Percentiles rank a stretch among this genome's conserved stretches.
Evolutionary conservation across 495 filamentous ascomycete species (phyloP).

Genomic region (Penicillium angulare): DNA sequence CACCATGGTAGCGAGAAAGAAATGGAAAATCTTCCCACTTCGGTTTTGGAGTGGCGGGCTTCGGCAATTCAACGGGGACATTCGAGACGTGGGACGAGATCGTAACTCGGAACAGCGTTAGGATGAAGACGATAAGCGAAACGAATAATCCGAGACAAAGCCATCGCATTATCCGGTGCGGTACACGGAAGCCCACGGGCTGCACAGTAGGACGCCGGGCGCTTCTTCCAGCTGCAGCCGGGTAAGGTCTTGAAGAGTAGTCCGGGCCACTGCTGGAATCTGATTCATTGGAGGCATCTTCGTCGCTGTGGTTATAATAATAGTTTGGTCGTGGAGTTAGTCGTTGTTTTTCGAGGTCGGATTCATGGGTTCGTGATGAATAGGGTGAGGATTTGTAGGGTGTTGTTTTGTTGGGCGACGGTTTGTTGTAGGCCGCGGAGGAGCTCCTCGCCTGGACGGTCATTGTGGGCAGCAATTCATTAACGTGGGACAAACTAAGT

Average conservation of each 20-base stretch:
- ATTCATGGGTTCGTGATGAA: slow-evolving; percentile 15
- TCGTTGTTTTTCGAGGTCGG: slow-evolving; percentile 40
- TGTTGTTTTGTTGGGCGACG: too few species aligned
- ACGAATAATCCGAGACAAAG: slow-evolving; percentile 68
- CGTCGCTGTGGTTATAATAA: slow-evolving; percentile 26
- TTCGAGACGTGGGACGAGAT: slow-evolving; percentile 57
- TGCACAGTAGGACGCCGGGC: slow-evolving; percentile 37
- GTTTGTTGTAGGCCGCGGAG: slow-evolving; percentile 31
- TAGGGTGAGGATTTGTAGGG: slow-evolving; percentile 27
- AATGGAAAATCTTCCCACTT: slow-evolving; percentile 82
- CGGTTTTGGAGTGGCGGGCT: slow-evolving; percentile 55
- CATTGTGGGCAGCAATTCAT: slow-evolving; percentile 29
- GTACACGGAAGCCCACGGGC: slow-evolving; percentile 48
- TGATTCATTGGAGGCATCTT: slow-evolving; percentile 24
- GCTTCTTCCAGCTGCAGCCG: slow-evolving; percentile 51
- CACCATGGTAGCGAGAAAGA: slow-evolving; percentile 80
- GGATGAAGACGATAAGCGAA: slow-evolving; percentile 68
- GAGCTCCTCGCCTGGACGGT: slow-evolving; percentile 36
- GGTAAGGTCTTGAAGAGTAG: slow-evolving; percentile 44
- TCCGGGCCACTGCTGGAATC: slow-evolving; percentile 24
- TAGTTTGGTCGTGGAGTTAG: slow-evolving; percentile 19
- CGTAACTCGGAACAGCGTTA: slow-evolving; percentile 68
- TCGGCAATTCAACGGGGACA: slow-evolving; percentile 53
- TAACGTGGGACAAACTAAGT: slow-evolving; percentile 16
- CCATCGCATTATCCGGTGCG: slow-evolving; percentile 64